Percentiles rank a stretch among this genome's conserved stretches.
Conservation (phyloP, 2,329 filamentous ascomycete species). For the Aspergillus fijiensis region DNA sequence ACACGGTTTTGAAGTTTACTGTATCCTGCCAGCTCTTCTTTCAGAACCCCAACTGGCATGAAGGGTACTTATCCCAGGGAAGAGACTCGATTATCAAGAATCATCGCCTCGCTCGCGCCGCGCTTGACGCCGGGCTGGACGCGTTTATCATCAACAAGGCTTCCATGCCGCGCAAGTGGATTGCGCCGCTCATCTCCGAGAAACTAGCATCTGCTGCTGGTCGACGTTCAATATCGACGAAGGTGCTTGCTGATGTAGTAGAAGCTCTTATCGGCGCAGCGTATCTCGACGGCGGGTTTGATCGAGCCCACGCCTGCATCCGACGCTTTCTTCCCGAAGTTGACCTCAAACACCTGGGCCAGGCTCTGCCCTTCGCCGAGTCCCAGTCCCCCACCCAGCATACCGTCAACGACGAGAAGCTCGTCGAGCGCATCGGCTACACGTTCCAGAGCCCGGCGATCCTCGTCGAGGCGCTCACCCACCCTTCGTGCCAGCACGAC, state of each 20-base stretch:
- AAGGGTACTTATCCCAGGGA: conserved; percentile 68
- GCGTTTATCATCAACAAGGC: conserved; percentile 67
- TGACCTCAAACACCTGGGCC: conserved; percentile 22
- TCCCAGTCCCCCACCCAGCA: conserved; percentile 8
- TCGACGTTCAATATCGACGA: conserved; percentile 61
- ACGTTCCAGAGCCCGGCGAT: conserved; percentile 66
- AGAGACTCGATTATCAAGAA: conserved; percentile 76
- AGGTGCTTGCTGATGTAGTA: conserved; percentile 81
- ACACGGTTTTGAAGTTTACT: conserved; percentile 75
- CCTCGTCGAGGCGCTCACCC: conserved; percentile 77
- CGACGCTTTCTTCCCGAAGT: conserved; percentile 64
- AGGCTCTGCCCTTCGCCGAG: background rate
- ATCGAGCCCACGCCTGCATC: conserved; percentile 64
- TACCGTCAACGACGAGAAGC: conserved; percentile 17
- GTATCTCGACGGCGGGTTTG: conserved; percentile 66
- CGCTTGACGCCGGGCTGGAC: conserved; percentile 64
- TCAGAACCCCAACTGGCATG: conserved; percentile 65
- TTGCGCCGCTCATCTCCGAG: conserved; percentile 59
- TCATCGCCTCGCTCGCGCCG: conserved; percentile 65
- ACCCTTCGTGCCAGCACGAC: conserved; percentile 61
- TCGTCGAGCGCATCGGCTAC: conserved; percentile 58
- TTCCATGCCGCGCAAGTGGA: conserved; percentile 73
- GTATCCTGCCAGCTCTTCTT: conserved; percentile 65
- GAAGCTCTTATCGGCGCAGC: conserved; percentile 81
- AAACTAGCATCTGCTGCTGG: conserved; percentile 16